Conservation (phyloP, 208 protist species). For the Acanthamoeba triangularis region DNA sequence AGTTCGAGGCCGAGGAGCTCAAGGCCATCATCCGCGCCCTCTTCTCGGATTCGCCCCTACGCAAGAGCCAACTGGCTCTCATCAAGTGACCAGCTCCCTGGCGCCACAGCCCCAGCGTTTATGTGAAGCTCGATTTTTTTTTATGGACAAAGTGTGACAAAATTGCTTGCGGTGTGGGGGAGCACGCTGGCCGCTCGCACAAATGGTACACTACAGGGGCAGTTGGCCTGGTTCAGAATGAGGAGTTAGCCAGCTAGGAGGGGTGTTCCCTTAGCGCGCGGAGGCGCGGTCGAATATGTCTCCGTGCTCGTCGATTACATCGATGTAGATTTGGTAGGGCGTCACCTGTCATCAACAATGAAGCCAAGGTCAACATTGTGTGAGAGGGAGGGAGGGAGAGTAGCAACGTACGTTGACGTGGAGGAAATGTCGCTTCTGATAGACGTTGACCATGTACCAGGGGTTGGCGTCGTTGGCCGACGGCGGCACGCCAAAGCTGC, state of each 20-base stretch:
- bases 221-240: not conserved
- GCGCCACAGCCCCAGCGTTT: not conserved
- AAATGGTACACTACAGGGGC: no score
- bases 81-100: not conserved
- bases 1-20: conserved; percentile 47
- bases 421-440: conserved; percentile 59
- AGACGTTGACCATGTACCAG: conserved; percentile 59
- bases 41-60: conserved; percentile 62
- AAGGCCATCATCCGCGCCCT: conserved; percentile 59
- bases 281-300: conserved; percentile 22
- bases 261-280: not conserved
- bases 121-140: not conserved
- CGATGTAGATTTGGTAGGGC: conserved; percentile 41
- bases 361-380: not conserved
- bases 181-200: no score
- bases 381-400: no score
- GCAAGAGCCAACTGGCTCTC: conserved; percentile 57
- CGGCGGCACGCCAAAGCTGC: conserved; percentile 49
- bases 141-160: no score
- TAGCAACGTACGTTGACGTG: not conserved
- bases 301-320: conserved; percentile 23
- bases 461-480: conserved; percentile 39
- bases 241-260: not conserved
- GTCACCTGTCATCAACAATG: not conserved
- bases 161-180: no score